Base-by-base conservation (phyloP, 495 filamentous ascomycete species). In the Penicillium crystallinum region DNA sequence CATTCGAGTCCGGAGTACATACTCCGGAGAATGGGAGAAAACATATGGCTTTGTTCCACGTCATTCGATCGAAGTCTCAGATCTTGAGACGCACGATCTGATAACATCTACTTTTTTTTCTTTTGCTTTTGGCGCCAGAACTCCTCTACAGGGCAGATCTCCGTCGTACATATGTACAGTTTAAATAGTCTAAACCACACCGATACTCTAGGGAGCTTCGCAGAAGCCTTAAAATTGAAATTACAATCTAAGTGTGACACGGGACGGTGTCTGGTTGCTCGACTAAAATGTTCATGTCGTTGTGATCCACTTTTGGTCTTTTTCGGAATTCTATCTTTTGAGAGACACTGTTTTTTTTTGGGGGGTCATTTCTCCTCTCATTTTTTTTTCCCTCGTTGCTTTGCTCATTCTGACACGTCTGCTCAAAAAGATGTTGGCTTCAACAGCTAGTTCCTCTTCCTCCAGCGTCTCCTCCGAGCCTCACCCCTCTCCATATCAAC, bases 191-290 rank as follows among this genome's bases (percentile, higher is more conserved):
- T n/a, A n/a, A n/a, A n/a, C n/a, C 23, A 27, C 23, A 27, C 23
- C 23, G 23, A 27, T 27, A 3, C 23, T 27, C 23, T 3, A n/a
- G n/a, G n/a, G n/a, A n/a, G n/a, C n/a, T n/a, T n/a, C n/a, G n/a
- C n/a, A n/a, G n/a, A n/a, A 27, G 3, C 23, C 23, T 27, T 7
- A 10, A 10, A 31, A 31, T 9, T 9, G 19, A 61, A 55, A 62
- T 65, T 65, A 65, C 62, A 52, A 64, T 64, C 55, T 57, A 64
- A 43, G 52, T 65, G 62, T 65, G 59, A 65, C 62, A 56, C 61
- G 58, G 58, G 34, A 42, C 57, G 33, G 60, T 42, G 49, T 38
- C 60, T 52, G n/a, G 52, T 58, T 58, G 55, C 37, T 56, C 50
- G 50, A 60, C 56, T 61, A 58, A 58, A 49, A 41, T 46, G 48